Evolutionary conservation across 2,329 filamentous ascomycete species (phyloP), one percentile per base, ranked within the genome.

Genomic region (Nakataea oryzae): DNA sequence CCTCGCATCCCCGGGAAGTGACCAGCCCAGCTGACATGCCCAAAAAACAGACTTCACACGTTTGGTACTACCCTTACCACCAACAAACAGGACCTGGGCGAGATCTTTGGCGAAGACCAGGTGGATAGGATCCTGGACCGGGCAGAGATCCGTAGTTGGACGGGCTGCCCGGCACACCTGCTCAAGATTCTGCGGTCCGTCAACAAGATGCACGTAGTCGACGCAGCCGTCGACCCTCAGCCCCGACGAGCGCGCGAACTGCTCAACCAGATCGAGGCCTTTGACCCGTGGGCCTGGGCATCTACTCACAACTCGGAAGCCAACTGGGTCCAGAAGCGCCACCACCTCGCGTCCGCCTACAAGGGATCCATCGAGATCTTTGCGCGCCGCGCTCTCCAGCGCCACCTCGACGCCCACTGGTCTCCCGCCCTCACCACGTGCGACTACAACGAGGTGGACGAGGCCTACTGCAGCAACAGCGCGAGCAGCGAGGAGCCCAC

Each of bases 351-450:
- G 24, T 62, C 59, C 56, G 59, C 61, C 32, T 64, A 56, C 62
- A 56, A 64, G 14, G 63, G 64, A n/a, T 59, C 64, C 54, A 62
- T 64, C 1, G 58, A 58, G 13, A 59, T 63, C 12, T 63, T 62
- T 57, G 57, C 60, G 1, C 28, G 29, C 26, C 60, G 61, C 30
- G 57, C 59, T 12, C 60, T 65, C 34, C 34, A 57, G 28, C 26
- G 61, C 50, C 57, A 64, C 57, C 21, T 58, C 34, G 24, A 60
- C 26, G 58, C 26, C 30, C 17, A 21, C 58, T 50, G 41, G 41
- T 50, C 41, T 3, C 21, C 41, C 41, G 41, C 11, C 41, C 3
- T 21, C 41, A 9, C 41, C 17, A 50, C 41, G 41, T 50, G 41
- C 21, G 41, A 50, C 8, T 50, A 50, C 41, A 41, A n/a, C 13